phyloP scores from a whole-genome alignment of 495 filamentous ascomycete genomes.

The Bacidia gigantensis region DNA sequence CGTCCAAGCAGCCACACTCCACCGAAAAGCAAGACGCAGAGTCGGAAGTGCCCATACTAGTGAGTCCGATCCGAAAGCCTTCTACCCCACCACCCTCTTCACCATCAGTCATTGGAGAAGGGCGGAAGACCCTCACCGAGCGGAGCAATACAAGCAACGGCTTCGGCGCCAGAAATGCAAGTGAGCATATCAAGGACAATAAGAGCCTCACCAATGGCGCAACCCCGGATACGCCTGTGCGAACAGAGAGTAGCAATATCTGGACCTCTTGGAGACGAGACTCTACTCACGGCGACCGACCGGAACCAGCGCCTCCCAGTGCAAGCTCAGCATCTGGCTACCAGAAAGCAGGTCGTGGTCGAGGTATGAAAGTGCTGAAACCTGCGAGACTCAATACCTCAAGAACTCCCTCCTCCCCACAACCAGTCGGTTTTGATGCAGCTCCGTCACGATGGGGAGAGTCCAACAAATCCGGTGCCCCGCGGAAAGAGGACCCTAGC shows the following conservation, averaged over 20 bases:
- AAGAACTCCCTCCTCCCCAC: conserved; percentile 15
- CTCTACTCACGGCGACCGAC: conserved; percentile 8
- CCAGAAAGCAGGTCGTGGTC: conserved; percentile 40
- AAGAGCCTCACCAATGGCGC: conserved; percentile 17
- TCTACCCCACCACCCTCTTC: conserved; percentile 23
- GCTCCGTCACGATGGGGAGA: conserved; percentile 23
- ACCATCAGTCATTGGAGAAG: conserved; percentile 19
- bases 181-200: conserved; percentile 8
- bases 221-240: conserved; percentile 26
- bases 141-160: conserved; percentile 1
- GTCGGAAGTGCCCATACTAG: conserved; percentile 2
- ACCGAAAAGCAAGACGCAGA: conserved; percentile 4
- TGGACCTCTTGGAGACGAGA: conserved; percentile 61
- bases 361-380: conserved; percentile 69
- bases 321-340: conserved; percentile 39
- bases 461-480: conserved; percentile 8
- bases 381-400: conserved; percentile 33
- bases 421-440: conserved; percentile 17
- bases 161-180: conserved; percentile 1
- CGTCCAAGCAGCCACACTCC: neutral
- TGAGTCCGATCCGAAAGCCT: neutral
- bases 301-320: conserved; percentile 20
- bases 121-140: conserved; percentile 7
- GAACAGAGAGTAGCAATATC: conserved; percentile 37
- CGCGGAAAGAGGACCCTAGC: conserved; percentile 13